phyloP scores from a whole-genome alignment of 495 filamentous ascomycete genomes.

The Tuber indicum region DNA sequence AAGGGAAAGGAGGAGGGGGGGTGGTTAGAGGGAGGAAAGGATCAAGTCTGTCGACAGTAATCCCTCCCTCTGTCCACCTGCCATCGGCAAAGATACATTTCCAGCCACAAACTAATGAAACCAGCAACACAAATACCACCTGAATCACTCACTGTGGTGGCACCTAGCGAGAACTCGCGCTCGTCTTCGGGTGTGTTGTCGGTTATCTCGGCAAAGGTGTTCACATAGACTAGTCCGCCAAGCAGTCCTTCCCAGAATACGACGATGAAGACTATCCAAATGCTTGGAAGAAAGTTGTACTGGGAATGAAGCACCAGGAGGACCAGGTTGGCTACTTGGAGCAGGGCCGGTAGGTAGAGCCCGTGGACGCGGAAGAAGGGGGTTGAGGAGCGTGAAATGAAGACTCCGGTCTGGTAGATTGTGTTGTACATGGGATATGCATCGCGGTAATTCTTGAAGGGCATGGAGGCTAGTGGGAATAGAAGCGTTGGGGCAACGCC shows the following conservation, averaged over 20 bases:
- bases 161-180: conserved; percentile 81
- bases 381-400: conserved; percentile 82
- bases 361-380: conserved; percentile 75
- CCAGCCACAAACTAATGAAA: conserved; percentile 76
- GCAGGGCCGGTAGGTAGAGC: conserved; percentile 74
- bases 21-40: background rate
- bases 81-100: conserved; percentile 72
- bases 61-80: conserved; percentile 70
- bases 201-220: conserved; percentile 87
- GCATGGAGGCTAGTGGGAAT: conserved; percentile 67
- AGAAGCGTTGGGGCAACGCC: conserved; percentile 82
- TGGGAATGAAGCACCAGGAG: conserved; percentile 69
- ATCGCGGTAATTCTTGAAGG: conserved; percentile 73
- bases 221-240: conserved; percentile 87
- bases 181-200: conserved; percentile 68
- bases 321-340: conserved; percentile 72
- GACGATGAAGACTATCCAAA: conserved; percentile 73
- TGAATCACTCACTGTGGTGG: conserved; percentile 86
- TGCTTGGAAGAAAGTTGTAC: conserved; percentile 68
- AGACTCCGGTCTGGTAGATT: conserved; percentile 90
- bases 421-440: conserved; percentile 91
- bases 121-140: conserved; percentile 85
- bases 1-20: background rate
- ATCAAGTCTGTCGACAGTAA: conserved; percentile 55
- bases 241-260: conserved; percentile 95